Evolutionary conservation across 2,329 filamentous ascomycete genomes (phyloP), one percentile per base, ranked within the genome.

Genomic region (Lasiodiplodia sp.): DNA sequence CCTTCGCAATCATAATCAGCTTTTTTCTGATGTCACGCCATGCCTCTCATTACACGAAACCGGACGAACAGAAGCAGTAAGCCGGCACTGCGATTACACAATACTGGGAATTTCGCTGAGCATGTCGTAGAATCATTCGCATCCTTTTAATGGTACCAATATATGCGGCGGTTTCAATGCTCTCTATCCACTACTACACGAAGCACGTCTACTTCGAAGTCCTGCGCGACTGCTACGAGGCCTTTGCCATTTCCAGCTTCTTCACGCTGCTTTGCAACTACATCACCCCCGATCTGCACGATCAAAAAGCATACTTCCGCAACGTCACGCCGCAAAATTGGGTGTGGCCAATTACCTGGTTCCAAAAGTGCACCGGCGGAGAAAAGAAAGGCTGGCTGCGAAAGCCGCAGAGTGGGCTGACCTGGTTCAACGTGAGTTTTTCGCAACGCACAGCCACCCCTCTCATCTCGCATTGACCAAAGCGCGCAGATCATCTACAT

Each of bases 101-200:
- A 37, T 8, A 14, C n/a, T 31, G 4, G 12, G 31, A 10, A 34
- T 34, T 7, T 1, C 12, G 16, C 14, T 49, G 38, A 34, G 40
- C 18, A 6, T 49, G 25, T 7, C 6, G 18, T 72, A 92, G 90
- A 76, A 94, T 96, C 75, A 94, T 96, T 74, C 92, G 93, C 62
- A 95, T 97, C 72, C 86, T 97, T 34, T 90, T 94, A 78, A 95
- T 96, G 92, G 87, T 96, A 57, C 93, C 93, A 38, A 85, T 96
- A 70, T 96, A 96, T 79, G 86, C 91, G 64, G 83, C 89, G 44
- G 90, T 93, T 21, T 90, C 91, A 37, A 92, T 92, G 76, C 85
- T 94, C 47, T 90, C 89, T 69, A 88, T 93, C 73, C 84, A 87
- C 72, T 94, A 87, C 82, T 95, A 96, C 83, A 87, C 86, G 78